Percentiles rank a stretch among this genome's conserved stretches.
These are phyloP conservation scores for Trichocomaceae sp. DNA, from an alignment of 2,329 filamentous ascomycete species.

Conservation along the genomic window DNA sequence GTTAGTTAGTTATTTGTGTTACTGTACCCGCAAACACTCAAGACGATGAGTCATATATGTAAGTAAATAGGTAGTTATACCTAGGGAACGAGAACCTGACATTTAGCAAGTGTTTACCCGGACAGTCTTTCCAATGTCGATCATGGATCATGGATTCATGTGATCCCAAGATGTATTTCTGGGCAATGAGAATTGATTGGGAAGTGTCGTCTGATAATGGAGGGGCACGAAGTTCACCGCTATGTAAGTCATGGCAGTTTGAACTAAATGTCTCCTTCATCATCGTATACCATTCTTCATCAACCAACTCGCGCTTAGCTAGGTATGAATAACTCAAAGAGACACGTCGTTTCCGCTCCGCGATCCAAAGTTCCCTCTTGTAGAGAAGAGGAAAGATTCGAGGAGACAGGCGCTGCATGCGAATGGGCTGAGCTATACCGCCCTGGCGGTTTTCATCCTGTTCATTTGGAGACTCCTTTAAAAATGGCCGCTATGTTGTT, in stretches of 20 bases:
- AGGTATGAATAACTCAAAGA: background rate
- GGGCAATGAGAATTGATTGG: background rate
- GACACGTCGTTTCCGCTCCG: background rate
- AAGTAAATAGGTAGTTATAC: no score
- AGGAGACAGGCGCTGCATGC: background rate
- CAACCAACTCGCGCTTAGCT: no score
- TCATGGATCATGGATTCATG: no score
- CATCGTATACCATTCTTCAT: no score
- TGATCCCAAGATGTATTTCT: background rate
- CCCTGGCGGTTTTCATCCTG: background rate
- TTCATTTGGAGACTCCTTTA: background rate
- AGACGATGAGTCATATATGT: background rate
- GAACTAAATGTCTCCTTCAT: background rate
- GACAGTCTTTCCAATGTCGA: no score
- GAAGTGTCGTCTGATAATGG: background rate
- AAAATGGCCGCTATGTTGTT: background rate
- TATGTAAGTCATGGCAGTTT: background rate
- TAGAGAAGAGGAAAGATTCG: background rate
- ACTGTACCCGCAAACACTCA: background rate
- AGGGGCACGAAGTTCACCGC: background rate
- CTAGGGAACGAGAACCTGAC: no score
- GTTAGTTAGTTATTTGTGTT: background rate
- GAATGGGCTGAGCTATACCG: background rate
- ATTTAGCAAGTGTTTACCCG: no score
- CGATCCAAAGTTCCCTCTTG: background rate